Evolutionary conservation across 371 early-diverging fungal species (phyloP).

Genomic region (Nematocida ausubeli): DNA sequence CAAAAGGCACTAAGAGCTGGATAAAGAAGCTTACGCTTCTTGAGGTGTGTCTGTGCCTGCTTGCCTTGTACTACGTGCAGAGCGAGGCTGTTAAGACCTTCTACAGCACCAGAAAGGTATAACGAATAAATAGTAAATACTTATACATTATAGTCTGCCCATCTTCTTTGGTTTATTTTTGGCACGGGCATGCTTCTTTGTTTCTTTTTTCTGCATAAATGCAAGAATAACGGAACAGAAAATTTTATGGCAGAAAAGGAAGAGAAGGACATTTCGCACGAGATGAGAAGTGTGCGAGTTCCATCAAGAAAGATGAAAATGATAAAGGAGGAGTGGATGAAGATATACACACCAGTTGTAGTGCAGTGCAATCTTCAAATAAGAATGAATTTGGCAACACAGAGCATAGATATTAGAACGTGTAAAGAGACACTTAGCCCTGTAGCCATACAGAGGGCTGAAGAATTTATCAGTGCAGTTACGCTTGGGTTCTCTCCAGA

Average conservation of each 20-base stretch:
- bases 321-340: constrained; percentile 86
- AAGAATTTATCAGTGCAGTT: constrained; percentile 76
- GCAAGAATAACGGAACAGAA: not conserved
- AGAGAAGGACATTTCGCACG: constrained; percentile 24
- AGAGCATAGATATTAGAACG: constrained; percentile 80
- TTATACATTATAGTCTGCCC: too few species aligned
- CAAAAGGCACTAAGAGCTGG: constrained; percentile 51
- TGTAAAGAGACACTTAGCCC: constrained; percentile 70
- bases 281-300: constrained; percentile 67
- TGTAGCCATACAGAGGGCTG: constrained; percentile 75
- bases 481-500: constrained; percentile 84
- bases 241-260: not conserved
- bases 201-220: not conserved
- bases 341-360: constrained; percentile 95
- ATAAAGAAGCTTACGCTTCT: constrained; percentile 47
- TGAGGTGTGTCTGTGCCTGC: constrained; percentile 35
- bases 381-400: constrained; percentile 81
- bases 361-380: constrained; percentile 90
- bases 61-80: constrained; percentile 50
- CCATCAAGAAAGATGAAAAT: constrained; percentile 84
- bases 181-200: not conserved
- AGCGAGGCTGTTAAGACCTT: constrained; percentile 54
- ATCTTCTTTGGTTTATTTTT: too few species aligned
- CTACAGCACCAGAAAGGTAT: constrained; percentile 49
- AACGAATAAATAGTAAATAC: constrained; percentile 22